phyloP scores from a whole-genome alignment of 148 eudicot genomes.

The Spergularia marina region DNA sequence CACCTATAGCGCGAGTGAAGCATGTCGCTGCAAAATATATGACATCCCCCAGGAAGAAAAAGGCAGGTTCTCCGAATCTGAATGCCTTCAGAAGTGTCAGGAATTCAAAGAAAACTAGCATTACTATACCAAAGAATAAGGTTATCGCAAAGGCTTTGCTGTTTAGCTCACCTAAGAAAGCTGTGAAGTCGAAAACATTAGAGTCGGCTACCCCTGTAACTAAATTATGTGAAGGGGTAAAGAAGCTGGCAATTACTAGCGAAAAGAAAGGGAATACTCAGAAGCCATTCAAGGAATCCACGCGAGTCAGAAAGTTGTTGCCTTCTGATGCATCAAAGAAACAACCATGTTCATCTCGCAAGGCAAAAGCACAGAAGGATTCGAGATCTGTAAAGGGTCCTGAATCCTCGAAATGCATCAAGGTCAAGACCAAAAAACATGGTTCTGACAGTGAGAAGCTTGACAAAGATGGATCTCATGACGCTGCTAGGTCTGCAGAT shows the following conservation, averaged over 20 bases:
- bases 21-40: conserved; percentile 92
- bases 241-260: conserved; percentile 52
- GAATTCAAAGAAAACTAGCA: conserved; percentile 39
- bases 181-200: conserved; percentile 34
- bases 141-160: conserved; percentile 55
- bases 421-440: conserved; percentile 21
- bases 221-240: conserved; percentile 60
- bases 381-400: neutral
- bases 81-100: conserved; percentile 63
- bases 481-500: conserved; percentile 23
- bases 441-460: neutral
- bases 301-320: conserved; percentile 18
- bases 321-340: conserved; percentile 26
- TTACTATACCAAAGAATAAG: conserved; percentile 39
- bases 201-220: conserved; percentile 52
- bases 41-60: conserved; percentile 76
- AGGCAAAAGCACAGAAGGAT: conserved; percentile 26
- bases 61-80: conserved; percentile 30
- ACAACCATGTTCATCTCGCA: conserved; percentile 19
- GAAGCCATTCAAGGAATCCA: conserved; percentile 16
- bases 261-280: conserved; percentile 43
- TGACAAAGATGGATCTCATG: conserved; percentile 4
- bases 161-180: conserved; percentile 67
- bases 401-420: neutral
- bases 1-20: conserved; percentile 57